Conservation (phyloP, 2,329 filamentous ascomycete species). For the Claviceps arundinis region DNA sequence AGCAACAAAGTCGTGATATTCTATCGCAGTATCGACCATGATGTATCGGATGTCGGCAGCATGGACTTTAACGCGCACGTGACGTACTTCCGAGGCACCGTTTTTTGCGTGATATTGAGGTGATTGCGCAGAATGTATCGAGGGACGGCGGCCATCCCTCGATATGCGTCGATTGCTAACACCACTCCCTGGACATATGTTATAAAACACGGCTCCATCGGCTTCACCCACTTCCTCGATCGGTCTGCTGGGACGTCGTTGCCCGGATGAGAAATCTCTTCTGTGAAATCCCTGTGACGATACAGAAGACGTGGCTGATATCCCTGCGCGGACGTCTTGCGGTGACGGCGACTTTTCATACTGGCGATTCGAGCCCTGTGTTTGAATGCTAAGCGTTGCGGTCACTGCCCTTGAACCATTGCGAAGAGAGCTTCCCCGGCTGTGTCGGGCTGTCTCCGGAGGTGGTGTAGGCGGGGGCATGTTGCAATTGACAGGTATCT, state of each 20-base stretch:
- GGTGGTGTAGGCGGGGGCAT: constrained; percentile 97
- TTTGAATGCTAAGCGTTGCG: constrained; percentile 50
- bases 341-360: constrained; percentile 43
- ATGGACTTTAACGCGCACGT: constrained; percentile 87
- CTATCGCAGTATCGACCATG: constrained; percentile 61
- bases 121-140: constrained; percentile 21
- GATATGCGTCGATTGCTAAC: constrained; percentile 25
- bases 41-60: constrained; percentile 85
- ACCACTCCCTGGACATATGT: constrained; percentile 38
- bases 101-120: constrained; percentile 68
- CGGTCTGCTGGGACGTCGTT: constrained; percentile 16
- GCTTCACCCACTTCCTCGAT: constrained; percentile 43
- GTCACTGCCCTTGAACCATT: constrained; percentile 47
- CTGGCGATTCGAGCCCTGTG: constrained; percentile 35
- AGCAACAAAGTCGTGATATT: constrained; percentile 65
- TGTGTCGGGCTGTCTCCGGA: constrained; percentile 68
- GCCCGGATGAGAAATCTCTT: constrained; percentile 19
- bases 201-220: constrained; percentile 59
- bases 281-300: constrained; percentile 32
- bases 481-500: constrained; percentile 64
- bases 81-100: constrained; percentile 61
- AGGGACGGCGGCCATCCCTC: constrained; percentile 18
- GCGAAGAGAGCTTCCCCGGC: constrained; percentile 46
- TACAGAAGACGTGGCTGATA: constrained; percentile 31
- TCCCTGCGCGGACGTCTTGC: constrained; percentile 22